These are phyloP conservation scores for Naganishia liquefaciens DNA, from an alignment of 1,284 basidiomycete species.

Conservation along the genomic window DNA sequence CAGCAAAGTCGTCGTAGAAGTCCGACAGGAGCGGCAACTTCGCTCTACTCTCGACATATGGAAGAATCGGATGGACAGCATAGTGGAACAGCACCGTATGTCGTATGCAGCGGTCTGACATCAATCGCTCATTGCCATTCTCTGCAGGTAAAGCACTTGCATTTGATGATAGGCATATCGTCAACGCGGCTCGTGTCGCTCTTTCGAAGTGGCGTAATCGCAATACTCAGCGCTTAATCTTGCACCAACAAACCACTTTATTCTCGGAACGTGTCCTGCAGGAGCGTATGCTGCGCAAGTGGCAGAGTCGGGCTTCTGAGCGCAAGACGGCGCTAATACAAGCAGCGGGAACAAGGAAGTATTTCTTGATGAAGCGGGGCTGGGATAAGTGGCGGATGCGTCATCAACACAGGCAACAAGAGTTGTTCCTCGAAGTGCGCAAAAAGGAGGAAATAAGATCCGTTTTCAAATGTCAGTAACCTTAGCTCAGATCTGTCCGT, in stretches of 20 bases:
- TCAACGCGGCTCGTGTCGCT: slow-evolving; percentile 20
- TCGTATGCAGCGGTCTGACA: background rate
- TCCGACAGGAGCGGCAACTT: slow-evolving; percentile 9
- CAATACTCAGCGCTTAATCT: slow-evolving; percentile 1
- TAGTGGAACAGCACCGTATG: slow-evolving; percentile 22
- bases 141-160: slow-evolving; percentile 22
- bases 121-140: background rate
- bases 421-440: slow-evolving; percentile 21
- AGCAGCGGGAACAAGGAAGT: slow-evolving; percentile 23
- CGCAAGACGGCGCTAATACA: slow-evolving; percentile 10
- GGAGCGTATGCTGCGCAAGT: slow-evolving; percentile 9
- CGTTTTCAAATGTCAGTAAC: slow-evolving; percentile 10
- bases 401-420: slow-evolving; percentile 22
- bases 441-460: slow-evolving; percentile 15
- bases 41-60: slow-evolving; percentile 10
- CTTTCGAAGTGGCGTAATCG: slow-evolving; percentile 16
- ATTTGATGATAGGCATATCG: slow-evolving; percentile 21
- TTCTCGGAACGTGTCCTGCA: slow-evolving; percentile 18
- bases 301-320: background rate
- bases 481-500: no score
- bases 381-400: slow-evolving; percentile 23
- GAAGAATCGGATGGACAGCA: slow-evolving; percentile 15
- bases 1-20: slow-evolving; percentile 10
- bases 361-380: slow-evolving; percentile 20
- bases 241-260: slow-evolving; percentile 7